Conservation (phyloP, 176 grass and related monocot species). For the Carex cristatella region DNA sequence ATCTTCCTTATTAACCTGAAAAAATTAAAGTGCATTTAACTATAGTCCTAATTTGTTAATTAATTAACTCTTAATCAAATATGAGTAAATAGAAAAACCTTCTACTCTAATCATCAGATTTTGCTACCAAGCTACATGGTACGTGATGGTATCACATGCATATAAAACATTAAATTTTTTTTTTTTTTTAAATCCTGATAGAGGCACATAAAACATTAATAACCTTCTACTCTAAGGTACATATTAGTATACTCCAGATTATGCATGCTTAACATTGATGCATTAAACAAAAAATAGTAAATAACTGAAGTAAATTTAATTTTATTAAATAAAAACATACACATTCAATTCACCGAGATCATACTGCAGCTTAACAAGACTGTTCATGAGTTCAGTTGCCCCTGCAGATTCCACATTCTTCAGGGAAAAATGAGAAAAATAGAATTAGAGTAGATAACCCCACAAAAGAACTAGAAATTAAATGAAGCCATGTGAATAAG, state of each 20-base stretch:
- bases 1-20: constrained; percentile 77
- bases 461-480: neutral
- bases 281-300: neutral
- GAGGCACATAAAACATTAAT: too few relatives aligned
- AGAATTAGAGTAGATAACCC: constrained; percentile 4
- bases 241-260: neutral
- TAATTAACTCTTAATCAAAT: neutral
- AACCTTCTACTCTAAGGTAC: too few relatives aligned
- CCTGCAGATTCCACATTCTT: constrained; percentile 91
- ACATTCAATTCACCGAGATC: constrained; percentile 85
- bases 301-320: neutral
- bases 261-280: constrained; percentile 4
- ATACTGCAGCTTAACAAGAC: constrained; percentile 69
- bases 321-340: constrained; percentile 35
- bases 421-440: constrained; percentile 26
- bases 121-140: neutral
- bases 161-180: too few relatives aligned
- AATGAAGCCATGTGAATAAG: neutral
- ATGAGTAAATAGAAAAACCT: neutral
- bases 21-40: constrained; percentile 16
- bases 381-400: constrained; percentile 82
- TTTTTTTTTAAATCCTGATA: too few relatives aligned
- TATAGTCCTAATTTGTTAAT: neutral
- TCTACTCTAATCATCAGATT: neutral
- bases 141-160: too few relatives aligned